Base-by-base conservation (phyloP, 2,329 filamentous ascomycete species). In the Cordyceps tenuipes region DNA sequence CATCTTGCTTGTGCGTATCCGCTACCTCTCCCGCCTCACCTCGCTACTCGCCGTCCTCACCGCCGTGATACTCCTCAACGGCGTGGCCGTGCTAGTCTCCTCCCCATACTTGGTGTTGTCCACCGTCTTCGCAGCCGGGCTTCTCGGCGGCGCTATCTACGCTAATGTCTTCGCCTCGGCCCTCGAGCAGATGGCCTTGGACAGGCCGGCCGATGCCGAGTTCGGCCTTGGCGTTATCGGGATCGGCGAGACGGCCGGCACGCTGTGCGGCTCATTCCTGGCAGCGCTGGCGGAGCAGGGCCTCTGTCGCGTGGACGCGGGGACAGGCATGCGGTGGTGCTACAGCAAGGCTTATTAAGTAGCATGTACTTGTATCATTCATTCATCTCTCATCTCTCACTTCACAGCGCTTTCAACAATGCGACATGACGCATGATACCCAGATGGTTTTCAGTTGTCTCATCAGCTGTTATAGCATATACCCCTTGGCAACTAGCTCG, bases 141-240 rank as follows among this genome's bases (percentile, higher is more conserved):
- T 71, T 0, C 63, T 65, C 17, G 66, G 65, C 7, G 71, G 71
- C n/a, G 64, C 66, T 7, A 58, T 71, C 0, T 72, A 71, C 60
- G 67, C 70, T 50, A 67, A 62, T 10, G 51, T 68, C 7, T 59
- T 70, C 21, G 64, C 62, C 0, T 62, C 48, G 4, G 50, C 65
- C 0, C 36, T 69, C 2, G 64, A 65, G 19, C 68, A 68, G 1
- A 66, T 62, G 31, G 53, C 64, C 1, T 13, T 57, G 0, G 62
- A 62, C 1, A 50, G 63, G 1, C 66, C 62, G 0, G 59, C 64
- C 9, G 66, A 68, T 41, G 58, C 64, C 4, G 70, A 71, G 39
- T 69, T 72, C n/a, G 61, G 64, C 17, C 63, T 73, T 0, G 69
- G 72, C 17, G 47, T 63, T 1, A 66, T 69, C 0, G 68, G 70